Conservation (phyloP, 2,329 filamentous ascomycete species). For the Pestalotiopsis sp. region DNA sequence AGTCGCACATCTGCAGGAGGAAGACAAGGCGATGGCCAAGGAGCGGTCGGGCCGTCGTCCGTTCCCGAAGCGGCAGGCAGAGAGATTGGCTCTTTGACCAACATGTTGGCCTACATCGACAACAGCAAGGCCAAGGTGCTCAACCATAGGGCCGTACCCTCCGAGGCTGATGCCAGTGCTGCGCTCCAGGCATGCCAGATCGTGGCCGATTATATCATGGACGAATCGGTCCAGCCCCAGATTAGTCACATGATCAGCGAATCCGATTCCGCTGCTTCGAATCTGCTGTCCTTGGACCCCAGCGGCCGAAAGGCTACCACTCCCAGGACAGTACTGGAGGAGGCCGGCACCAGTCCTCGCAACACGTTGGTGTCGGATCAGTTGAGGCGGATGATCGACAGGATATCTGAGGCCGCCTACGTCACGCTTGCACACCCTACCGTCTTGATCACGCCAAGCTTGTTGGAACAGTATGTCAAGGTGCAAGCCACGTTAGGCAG, state of each 20-base stretch:
- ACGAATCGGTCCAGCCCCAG: conserved; percentile 29
- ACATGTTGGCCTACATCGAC: conserved; percentile 28
- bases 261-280: conserved; percentile 36
- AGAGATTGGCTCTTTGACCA: conserved; percentile 24
- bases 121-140: conserved; percentile 24
- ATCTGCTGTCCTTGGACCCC: conserved; percentile 34
- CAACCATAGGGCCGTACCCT: conserved; percentile 21
- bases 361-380: conserved; percentile 21
- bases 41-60: neutral
- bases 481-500: conserved; percentile 73
- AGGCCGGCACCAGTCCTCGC: neutral
- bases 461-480: conserved; percentile 74
- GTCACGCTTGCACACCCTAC: conserved; percentile 70
- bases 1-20: conserved; percentile 2
- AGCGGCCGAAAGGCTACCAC: conserved; percentile 14
- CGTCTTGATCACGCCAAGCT: conserved; percentile 74
- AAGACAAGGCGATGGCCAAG: neutral
- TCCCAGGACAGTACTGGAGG: conserved; percentile 13
- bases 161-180: conserved; percentile 27
- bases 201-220: conserved; percentile 29
- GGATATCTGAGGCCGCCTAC: conserved; percentile 63
- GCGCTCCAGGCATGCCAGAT: conserved; percentile 28
- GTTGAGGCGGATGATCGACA: conserved; percentile 46
- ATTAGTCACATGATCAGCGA: conserved; percentile 29
- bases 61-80: conserved; percentile 9